phyloP scores from a whole-genome alignment of 2,329 filamentous ascomycete genomes.

The Metarhizium album region DNA sequence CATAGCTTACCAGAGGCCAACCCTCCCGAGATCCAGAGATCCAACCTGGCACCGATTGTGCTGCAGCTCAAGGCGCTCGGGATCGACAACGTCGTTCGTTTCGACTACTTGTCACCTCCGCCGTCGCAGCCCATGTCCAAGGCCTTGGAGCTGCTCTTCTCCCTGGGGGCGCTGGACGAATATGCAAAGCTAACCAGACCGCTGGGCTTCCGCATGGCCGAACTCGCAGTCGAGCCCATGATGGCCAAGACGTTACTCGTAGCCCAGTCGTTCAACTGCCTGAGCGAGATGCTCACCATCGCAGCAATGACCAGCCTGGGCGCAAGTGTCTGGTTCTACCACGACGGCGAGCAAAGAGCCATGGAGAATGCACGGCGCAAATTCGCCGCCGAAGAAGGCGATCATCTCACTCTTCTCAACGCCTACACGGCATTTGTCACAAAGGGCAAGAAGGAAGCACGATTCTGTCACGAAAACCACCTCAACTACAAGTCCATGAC shows the following conservation, averaged over 20 bases:
- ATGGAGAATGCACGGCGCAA: conserved; percentile 65
- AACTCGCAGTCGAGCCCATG: conserved; percentile 89
- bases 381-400: conserved; percentile 87
- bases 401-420: conserved; percentile 86
- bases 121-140: conserved; percentile 76
- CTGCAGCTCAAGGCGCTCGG: conserved; percentile 90
- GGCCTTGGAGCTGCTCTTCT: conserved; percentile 78
- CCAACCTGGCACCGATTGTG: conserved; percentile 78
- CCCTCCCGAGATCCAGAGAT: conserved; percentile 82
- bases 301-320: conserved; percentile 89
- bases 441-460: conserved; percentile 68
- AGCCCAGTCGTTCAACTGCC: conserved; percentile 62
- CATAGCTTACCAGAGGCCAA: conserved; percentile 57
- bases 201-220: conserved; percentile 83
- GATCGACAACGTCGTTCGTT: conserved; percentile 86
- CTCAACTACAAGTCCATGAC: conserved; percentile 80
- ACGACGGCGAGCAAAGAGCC: conserved; percentile 64
- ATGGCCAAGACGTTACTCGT: conserved; percentile 81
- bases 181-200: conserved; percentile 86
- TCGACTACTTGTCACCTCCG: conserved; percentile 79
- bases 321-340: conserved; percentile 71
- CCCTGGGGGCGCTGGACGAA: conserved; percentile 74
- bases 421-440: conserved; percentile 85
- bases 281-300: conserved; percentile 81
- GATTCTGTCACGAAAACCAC: conserved; percentile 79